Base-by-base conservation (phyloP, 2,329 filamentous ascomycete genomes). In the Microcyclospora tardicrescens region DNA sequence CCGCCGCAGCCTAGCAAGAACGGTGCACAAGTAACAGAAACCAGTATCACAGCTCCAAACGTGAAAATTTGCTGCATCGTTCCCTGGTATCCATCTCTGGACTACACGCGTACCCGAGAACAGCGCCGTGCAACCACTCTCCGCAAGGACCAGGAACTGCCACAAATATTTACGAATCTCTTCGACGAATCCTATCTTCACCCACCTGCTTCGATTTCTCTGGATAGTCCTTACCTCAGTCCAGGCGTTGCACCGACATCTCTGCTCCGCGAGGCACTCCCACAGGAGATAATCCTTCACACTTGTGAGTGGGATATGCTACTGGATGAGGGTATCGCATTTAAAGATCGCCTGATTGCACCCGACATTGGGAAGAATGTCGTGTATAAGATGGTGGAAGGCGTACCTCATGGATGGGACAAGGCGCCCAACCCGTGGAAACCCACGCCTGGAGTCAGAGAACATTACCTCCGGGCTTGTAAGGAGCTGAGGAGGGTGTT, bases 251-350 rank as follows among this genome's bases (percentile, higher is more conserved):
- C 75, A 2, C 63, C 70, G 0, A 64, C 68, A 14, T 56, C 64
- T 19, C 66, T 74, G 50, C 64, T 79, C n/a, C 51, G 56, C 19
- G 64, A 66, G 15, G 65, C 64, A 2, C 55, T 79, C 1, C 75
- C 75, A 0, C 61, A 70, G n/a, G 69, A 77, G 41, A 69, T 79
- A 34, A 73, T 76, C 41, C 58, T 79, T 47, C 75, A 72, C 51
- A 71, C 73, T 33, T 79, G 75, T 53, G 75, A 79, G 53, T 79
- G 72, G 71, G 75, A 79, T 51, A 79, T 79, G 75, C 60, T 79
- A 11, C 62, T 77, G n/a, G 67, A 68, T 11, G 75, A 79, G 53
- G 75, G 72, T 5, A 62, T 79, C 43, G 63, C 66, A 4, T 79
- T 86, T 45, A 69, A 73, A 10, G 66, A 75, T 37, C 65, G 79